Conservation (phyloP, 2,329 filamentous ascomycete species). For the Penicillium verrucosum region DNA sequence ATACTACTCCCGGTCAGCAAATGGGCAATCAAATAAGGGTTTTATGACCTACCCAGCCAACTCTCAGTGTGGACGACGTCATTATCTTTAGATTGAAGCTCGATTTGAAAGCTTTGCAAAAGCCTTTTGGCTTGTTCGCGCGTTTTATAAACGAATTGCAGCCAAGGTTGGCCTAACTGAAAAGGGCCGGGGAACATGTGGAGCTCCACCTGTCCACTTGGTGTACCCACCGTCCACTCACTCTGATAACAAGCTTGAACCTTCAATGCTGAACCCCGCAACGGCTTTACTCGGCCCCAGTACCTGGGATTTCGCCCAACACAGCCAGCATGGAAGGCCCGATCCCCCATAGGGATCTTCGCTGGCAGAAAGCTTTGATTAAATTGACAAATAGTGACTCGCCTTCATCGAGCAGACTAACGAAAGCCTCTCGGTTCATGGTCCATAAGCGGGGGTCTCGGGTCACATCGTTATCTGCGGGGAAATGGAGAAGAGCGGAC, state of each 20-base stretch:
- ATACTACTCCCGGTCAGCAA: conserved; percentile 5
- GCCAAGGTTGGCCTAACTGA: background rate
- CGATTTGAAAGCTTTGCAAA: background rate
- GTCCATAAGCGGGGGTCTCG: conserved; percentile 7
- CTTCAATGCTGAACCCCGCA: too few species aligned
- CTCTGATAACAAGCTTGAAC: background rate
- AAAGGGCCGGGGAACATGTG: background rate
- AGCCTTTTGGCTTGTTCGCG: background rate
- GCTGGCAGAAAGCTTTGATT: too few species aligned
- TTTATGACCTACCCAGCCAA: conserved; percentile 16
- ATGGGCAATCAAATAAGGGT: background rate
- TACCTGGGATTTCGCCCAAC: too few species aligned
- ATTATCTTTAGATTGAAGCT: background rate
- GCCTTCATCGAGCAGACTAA: conserved; percentile 7
- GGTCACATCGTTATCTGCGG: too few species aligned
- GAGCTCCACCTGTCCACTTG: conserved; percentile 10
- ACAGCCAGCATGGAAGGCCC: conserved; percentile 11
- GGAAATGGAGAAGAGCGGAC: too few species aligned
- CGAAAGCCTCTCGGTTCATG: conserved; percentile 1
- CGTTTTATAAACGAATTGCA: background rate
- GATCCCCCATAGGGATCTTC: conserved; percentile 8
- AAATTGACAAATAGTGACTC: too few species aligned
- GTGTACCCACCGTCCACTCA: background rate
- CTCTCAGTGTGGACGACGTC: background rate
- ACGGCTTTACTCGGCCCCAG: too few species aligned